Conservation (phyloP, 1,284 basidiomycete genomes). For the Trametes hirsuta region DNA sequence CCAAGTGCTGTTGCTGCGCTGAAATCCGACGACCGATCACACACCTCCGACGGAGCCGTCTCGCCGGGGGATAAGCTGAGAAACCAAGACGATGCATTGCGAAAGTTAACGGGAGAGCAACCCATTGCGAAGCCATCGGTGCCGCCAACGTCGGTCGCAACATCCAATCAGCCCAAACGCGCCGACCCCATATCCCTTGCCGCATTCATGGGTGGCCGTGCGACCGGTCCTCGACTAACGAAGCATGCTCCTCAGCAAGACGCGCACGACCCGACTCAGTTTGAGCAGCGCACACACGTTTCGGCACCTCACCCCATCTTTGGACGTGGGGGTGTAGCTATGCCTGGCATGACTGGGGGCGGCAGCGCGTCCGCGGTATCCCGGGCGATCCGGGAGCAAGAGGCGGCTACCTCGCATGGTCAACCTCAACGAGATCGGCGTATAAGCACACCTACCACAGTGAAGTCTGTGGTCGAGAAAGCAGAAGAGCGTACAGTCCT, state of each 20-base stretch:
- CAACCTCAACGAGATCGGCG: slow-evolving; percentile 33
- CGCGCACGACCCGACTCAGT: slow-evolving; percentile 64
- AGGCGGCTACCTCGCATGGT: slow-evolving; percentile 3
- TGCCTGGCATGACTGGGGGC: slow-evolving; percentile 64
- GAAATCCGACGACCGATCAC: slow-evolving; percentile 29
- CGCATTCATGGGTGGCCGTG: slow-evolving; percentile 75
- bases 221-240: slow-evolving; percentile 70
- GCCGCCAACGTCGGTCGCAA: slow-evolving; percentile 21
- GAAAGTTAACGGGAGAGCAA: slow-evolving; percentile 40
- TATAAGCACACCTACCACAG: slow-evolving; percentile 38
- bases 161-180: slow-evolving; percentile 22
- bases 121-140: slow-evolving; percentile 16
- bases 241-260: slow-evolving; percentile 72
- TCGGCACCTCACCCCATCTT: slow-evolving; percentile 71
- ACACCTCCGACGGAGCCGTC: slow-evolving; percentile 33
- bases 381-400: slow-evolving; percentile 22
- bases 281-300: slow-evolving; percentile 58
- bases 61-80: slow-evolving; percentile 41
- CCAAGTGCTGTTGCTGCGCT: slow-evolving; percentile 25
- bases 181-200: slow-evolving; percentile 67
- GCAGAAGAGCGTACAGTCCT: slow-evolving; percentile 33
- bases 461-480: slow-evolving; percentile 37
- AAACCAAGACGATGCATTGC: slow-evolving; percentile 50
- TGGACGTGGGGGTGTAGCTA: slow-evolving; percentile 69
- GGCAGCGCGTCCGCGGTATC: slow-evolving; percentile 25